Evolutionary conservation across 768 basidiomycete genomes (phyloP), one percentile per base, ranked within the genome.

Genomic region (Tubosaeta sp.): DNA sequence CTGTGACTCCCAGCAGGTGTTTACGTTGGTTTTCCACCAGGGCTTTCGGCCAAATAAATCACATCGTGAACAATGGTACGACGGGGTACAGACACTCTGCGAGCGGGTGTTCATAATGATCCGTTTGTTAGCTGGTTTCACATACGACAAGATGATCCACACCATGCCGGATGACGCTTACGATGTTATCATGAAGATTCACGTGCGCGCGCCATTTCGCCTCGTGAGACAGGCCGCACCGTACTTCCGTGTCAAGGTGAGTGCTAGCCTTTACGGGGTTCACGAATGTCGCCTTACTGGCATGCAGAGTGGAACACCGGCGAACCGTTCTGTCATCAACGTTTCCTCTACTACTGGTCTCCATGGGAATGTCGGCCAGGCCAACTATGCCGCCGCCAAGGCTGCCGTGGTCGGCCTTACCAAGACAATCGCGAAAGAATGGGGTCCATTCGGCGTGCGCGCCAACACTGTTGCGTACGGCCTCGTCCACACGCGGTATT

Each of bases 361-460:
- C 27, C 90, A 92, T 67, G 91, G 90, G 17, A 91, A 89, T 66
- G 85, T 91, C 47, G 91, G 91, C 5, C 91, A 92, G 68, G 83
- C 76, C 14, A 91, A 91, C 71, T 91, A 89, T 60, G 82, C 89
- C 22, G 79, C 88, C 1, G 89, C 86, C 54, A 91, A 91, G 63
- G 72, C 88, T 12, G 90, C 85, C 8, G 82, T 92, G 37, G 61
- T 85, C 52, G 91, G 90, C 13, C 72, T 92, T 48, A 88, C 89
- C 35, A 92, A 91, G 75, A 92, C 90, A 37, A 83, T 89, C 57
- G 83, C 84, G 44, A 93, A 92, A 66, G 91, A 93, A 65, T 93
- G 90, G 90, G 91, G 91, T 29, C 69, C 75, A 4, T 91, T 85
- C 69, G 85, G 84, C 58, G 88, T 91, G 19, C 86, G 90, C 46